phyloP scores from a whole-genome alignment of 1,284 basidiomycete species.

The Rhodotorula sp. region DNA sequence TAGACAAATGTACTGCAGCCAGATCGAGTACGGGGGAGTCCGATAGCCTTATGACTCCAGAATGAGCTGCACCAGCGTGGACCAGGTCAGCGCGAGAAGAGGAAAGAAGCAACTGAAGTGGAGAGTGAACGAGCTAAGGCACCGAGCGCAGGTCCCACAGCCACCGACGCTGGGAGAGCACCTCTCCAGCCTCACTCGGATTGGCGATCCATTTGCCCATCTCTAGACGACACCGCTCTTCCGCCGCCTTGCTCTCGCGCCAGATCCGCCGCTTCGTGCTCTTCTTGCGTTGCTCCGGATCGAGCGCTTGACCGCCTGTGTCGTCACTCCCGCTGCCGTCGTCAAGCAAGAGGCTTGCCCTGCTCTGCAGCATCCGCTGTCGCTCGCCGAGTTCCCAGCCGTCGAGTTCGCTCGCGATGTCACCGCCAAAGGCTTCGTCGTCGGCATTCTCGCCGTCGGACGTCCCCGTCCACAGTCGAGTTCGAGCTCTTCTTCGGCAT shows the following conservation, averaged over 20 bases:
- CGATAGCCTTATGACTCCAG: not conserved
- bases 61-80: constrained; percentile 14
- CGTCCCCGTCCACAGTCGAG: constrained; percentile 67
- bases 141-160: constrained; percentile 29
- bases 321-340: constrained; percentile 60
- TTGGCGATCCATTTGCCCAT: constrained; percentile 82
- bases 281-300: constrained; percentile 8
- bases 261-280: constrained; percentile 62
- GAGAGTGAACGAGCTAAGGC: too few species aligned
- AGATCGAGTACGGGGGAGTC: too few species aligned
- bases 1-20: too few species aligned
- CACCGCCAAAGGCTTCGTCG: constrained; percentile 57
- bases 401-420: constrained; percentile 48
- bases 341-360: constrained; percentile 55
- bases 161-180: constrained; percentile 14
- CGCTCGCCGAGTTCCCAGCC: constrained; percentile 64
- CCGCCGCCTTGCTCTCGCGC: constrained; percentile 68
- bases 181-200: too few species aligned
- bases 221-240: constrained; percentile 73
- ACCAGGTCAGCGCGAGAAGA: not conserved
- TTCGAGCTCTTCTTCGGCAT: constrained; percentile 89
- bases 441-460: constrained; percentile 61
- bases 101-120: too few species aligned
- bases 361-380: constrained; percentile 69
- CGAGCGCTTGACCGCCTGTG: constrained; percentile 61